Base-by-base conservation (phyloP, 2,329 filamentous ascomycete genomes). In the Mycosphaerella sp. region DNA sequence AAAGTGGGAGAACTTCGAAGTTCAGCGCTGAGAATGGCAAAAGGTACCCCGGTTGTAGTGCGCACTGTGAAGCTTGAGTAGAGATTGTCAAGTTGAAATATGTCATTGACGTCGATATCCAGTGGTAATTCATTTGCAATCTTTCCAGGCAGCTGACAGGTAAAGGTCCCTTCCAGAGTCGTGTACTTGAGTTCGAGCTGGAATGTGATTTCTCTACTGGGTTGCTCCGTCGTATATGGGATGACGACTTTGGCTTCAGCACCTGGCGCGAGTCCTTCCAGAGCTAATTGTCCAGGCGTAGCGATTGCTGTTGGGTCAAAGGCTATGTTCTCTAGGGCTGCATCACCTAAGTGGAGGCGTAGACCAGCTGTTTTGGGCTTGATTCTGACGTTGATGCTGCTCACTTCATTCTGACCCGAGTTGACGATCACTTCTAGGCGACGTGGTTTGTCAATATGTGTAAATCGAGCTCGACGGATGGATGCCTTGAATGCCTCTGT, bases 21-120 rank as follows among this genome's bases (percentile, higher is more conserved):
- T 49, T 82, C 78, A 59, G 87, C 88, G 51, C 80, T 80, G 44
- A 87, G 77, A 6, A 98, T 74, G 3, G 86, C 80, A 8, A 97
- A 70, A 0, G 93, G 93, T 31, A 85, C 84, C 23, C 80, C 70
- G 53, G 79, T 88, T 1, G 89, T 86, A 0, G 91, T 90, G 10
- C 89, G 90, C 49, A 98, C 85, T 11, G 88, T 95, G 69, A 98
- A 98, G 8, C 86, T 85, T 0, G 91, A 96, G 66, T 93, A 93
- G 0, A 97, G 77, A 0, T 82, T 79, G 6, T 83, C 75, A 59
- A 89, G 83, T 67, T 95, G 95, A 76, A 97, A 97, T 29, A 95
- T 82, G 63, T 98, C 93, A 65, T 97, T 91, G 5, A 98, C 93
- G 61, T 97, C 97, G 58, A 98, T 93, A 2, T 92, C 91, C 3